Evolutionary conservation across 768 basidiomycete species (phyloP).

Genomic region (Amanita subjunquillea): DNA sequence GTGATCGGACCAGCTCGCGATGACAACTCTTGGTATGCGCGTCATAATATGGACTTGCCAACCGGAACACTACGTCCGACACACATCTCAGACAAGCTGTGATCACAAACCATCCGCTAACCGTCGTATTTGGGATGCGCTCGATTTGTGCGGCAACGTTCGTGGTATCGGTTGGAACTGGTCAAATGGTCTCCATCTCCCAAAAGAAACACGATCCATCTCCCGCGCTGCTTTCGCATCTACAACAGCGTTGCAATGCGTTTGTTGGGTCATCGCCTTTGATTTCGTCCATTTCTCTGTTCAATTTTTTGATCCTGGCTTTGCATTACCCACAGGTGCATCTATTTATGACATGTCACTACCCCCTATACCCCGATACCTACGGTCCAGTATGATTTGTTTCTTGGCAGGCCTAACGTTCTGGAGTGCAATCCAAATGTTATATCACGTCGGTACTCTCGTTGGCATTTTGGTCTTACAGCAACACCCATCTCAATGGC

Average conservation of each 20-base stretch:
- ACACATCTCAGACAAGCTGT: constrained; percentile 9
- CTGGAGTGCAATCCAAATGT: constrained; percentile 32
- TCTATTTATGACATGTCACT: constrained; percentile 32
- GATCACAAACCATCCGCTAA: neutral
- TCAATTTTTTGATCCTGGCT: constrained; percentile 33
- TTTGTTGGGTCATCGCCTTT: constrained; percentile 26
- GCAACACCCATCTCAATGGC: constrained; percentile 48
- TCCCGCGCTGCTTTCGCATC: constrained; percentile 26
- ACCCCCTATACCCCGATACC: constrained; percentile 23
- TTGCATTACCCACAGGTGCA: constrained; percentile 27
- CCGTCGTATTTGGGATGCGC: constrained; percentile 23
- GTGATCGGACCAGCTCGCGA: constrained; percentile 21
- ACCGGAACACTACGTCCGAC: constrained; percentile 21
- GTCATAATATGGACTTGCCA: constrained; percentile 30
- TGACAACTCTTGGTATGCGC: constrained; percentile 26
- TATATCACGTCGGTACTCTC: constrained; percentile 31
- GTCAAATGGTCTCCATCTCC: constrained; percentile 32
- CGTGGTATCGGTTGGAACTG: constrained; percentile 58
- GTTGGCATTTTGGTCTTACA: constrained; percentile 33
- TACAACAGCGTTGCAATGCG: constrained; percentile 20
- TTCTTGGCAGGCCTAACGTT: constrained; percentile 31
- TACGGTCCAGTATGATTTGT: constrained; percentile 35
- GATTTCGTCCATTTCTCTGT: constrained; percentile 35
- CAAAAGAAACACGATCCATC: constrained; percentile 30
- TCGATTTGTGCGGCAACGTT: constrained; percentile 39